Percentiles rank a stretch among this genome's conserved stretches.
Conservation (phyloP, 2,329 filamentous ascomycete species). For the Lasiodiplodia citricola region DNA sequence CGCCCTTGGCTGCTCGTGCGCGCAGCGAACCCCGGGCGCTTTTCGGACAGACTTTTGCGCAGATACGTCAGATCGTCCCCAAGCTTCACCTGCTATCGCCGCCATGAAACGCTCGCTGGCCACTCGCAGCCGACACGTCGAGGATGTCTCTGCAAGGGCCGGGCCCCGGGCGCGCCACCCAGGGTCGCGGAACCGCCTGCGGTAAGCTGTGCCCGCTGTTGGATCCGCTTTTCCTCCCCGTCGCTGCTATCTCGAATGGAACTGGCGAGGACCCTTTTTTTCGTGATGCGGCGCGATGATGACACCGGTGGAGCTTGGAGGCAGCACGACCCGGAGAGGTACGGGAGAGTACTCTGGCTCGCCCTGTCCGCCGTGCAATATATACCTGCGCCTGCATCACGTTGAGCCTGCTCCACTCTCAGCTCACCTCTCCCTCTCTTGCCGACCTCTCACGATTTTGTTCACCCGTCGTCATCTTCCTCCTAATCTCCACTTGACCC, state of each 20-base stretch:
- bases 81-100: conserved; percentile 27
- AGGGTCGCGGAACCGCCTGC: conserved; percentile 23
- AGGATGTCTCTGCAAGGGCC: conserved; percentile 24
- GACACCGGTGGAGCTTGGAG: conserved; percentile 28
- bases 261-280: conserved; percentile 25
- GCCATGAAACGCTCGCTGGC: conserved; percentile 25
- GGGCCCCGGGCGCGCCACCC: conserved; percentile 21
- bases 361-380: conserved; percentile 10
- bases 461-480: background rate
- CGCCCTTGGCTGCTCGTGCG: conserved; percentile 21
- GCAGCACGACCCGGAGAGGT: conserved; percentile 24
- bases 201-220: conserved; percentile 25
- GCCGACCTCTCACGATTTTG: conserved; percentile 2
- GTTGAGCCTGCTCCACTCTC: conserved; percentile 15
- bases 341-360: conserved; percentile 17
- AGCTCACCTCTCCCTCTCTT: conserved; percentile 12
- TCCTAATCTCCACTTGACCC: background rate
- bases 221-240: conserved; percentile 27
- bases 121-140: conserved; percentile 22
- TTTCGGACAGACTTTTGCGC: conserved; percentile 20
- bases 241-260: conserved; percentile 21
- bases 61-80: conserved; percentile 25
- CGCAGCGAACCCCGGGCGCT: conserved; percentile 8
- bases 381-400: conserved; percentile 25
- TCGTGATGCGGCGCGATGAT: conserved; percentile 29